A percentile compares a stretch with the other conserved stretches of the same genome.
Evolutionary conservation across 805 yeast genomes (phyloP).

Genomic region (Ogataea nonfermentans): DNA sequence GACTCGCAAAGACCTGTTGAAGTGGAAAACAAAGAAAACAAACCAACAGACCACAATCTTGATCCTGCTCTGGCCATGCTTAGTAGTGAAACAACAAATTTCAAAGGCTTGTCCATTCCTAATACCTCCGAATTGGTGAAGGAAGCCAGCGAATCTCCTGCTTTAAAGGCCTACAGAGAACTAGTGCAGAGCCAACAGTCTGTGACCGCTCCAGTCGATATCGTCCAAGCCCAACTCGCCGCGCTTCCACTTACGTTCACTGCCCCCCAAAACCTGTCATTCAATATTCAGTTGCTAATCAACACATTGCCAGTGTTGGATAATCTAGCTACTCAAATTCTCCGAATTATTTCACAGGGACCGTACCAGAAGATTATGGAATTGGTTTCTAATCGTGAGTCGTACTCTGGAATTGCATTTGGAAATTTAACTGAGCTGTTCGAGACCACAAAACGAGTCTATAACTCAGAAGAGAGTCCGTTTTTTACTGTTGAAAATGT

Average conservation of each 20-base stretch:
- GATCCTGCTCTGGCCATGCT: constrained; percentile 12
- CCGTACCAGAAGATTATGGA: constrained; percentile 76
- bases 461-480: constrained; percentile 65
- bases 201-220: constrained; percentile 20
- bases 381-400: constrained; percentile 62
- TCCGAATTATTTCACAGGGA: constrained; percentile 67
- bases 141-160: constrained; percentile 21
- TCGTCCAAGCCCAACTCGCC: constrained; percentile 49
- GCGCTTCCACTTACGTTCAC: constrained; percentile 58
- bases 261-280: constrained; percentile 55
- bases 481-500: constrained; percentile 67
- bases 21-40: constrained; percentile 11
- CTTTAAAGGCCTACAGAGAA: constrained; percentile 29
- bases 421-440: constrained; percentile 70
- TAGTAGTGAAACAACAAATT: constrained; percentile 20
- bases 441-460: constrained; percentile 71
- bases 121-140: constrained; percentile 35
- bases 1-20: background rate
- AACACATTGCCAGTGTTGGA: constrained; percentile 76
- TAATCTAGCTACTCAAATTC: constrained; percentile 75
- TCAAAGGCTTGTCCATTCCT: constrained; percentile 36
- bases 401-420: constrained; percentile 63
- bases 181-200: constrained; percentile 22
- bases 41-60: constrained; percentile 7
- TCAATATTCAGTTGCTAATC: constrained; percentile 61